Evolutionary conservation across 371 early-diverging fungal species (phyloP), one percentile per base, ranked within the genome.

Genomic region (Mortierella sp.): DNA sequence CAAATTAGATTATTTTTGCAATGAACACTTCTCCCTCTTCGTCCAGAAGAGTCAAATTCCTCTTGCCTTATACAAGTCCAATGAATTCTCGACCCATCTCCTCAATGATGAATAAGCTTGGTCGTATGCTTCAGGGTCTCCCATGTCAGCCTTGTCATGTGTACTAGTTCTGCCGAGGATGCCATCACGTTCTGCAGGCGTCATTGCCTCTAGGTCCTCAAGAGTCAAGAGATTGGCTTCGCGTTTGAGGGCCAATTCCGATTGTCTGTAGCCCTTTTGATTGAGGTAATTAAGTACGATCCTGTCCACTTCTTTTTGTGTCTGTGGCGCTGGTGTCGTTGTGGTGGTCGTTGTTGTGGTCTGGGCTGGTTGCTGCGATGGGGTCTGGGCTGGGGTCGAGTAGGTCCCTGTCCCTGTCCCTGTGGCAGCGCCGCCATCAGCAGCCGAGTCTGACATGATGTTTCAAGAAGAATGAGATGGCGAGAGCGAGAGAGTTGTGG

Each of bases 81-180:
- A 85, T 12, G 97, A 97, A 64, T 93, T 95, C 60, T 97, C 94
- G 37, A 99, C 90, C 99, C 99, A 99, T 52, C 87, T 85, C 56
- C 93, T 82, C 57, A 99, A 85, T 70, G 86, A 87, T 15, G 81
- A 81, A 80, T 97, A 99, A 54, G 89, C 87, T 39, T 83, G 72
- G 39, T 87, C 86, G 65, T 95, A 93, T 12, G 90, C 91, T 48
- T 91, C 88, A 3, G 95, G 91, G 67, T 94, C 90, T 17, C 87
- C 90, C 44, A 87, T 82, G 70, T 94, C 94, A 2, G 83, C 84
- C 63, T 93, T 90, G 64, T 87, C 56, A 92, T 79, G 70, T 21
- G 31, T 27, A 0, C 42, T 17, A 46, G 15, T 32, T 14, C 61
- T 28, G 56, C 50, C 17, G 55, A 39, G 1, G 19, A 44, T 8